These are phyloP conservation scores for Solanum medicagineum DNA, from an alignment of 257 asterid species.

Conservation along the genomic window DNA sequence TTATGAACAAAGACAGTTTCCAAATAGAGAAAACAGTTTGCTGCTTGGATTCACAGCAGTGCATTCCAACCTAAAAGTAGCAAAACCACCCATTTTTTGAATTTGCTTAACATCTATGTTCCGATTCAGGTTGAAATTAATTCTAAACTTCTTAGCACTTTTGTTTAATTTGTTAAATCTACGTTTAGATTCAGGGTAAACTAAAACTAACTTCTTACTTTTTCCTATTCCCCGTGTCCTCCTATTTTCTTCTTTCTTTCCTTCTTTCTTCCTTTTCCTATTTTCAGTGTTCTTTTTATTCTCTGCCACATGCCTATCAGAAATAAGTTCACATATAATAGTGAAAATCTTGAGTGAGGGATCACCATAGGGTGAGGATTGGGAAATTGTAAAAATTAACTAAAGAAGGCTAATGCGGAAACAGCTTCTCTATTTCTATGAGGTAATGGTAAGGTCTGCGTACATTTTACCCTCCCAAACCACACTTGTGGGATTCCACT, in stretches of 20 bases:
- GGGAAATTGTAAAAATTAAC: not conserved
- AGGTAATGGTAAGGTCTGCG: too few species aligned
- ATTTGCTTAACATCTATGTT: not conserved
- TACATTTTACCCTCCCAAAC: too few species aligned
- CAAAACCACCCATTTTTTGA: not conserved
- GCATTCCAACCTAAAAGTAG: not conserved
- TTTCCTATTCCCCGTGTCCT: not conserved
- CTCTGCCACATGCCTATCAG: not conserved
- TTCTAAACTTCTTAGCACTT: not conserved
- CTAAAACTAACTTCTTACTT: not conserved
- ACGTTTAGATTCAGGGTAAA: not conserved
- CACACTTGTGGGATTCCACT: too few species aligned
- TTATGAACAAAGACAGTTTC: not conserved
- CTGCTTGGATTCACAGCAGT: not conserved
- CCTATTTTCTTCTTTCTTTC: not conserved
- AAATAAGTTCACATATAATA: not conserved
- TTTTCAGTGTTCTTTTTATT: not conserved
- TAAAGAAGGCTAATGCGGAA: not conserved
- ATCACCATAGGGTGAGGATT: not conserved
- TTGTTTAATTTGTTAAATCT: not conserved
- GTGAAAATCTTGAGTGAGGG: not conserved
- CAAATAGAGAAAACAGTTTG: not conserved
- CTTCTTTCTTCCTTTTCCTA: not conserved
- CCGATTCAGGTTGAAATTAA: not conserved
- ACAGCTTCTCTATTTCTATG: too few species aligned